A percentile compares a stretch with the other conserved stretches of the same genome.
These are phyloP conservation scores for Ogataea pignaliae DNA, from an alignment of 805 yeast species.

Conservation along the genomic window DNA sequence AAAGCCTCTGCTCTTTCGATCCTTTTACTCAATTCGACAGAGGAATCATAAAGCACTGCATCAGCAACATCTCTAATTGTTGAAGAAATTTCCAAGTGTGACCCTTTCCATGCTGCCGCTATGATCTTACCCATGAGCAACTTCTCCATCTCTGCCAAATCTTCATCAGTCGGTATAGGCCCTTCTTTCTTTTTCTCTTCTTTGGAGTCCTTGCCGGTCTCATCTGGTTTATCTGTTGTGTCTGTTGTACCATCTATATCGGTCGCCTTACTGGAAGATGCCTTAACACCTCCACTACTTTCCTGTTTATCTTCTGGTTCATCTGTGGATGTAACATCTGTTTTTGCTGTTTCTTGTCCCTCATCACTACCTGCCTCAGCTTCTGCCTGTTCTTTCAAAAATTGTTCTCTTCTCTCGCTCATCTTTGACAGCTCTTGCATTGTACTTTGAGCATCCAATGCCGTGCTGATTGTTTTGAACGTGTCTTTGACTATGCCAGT, in stretches of 20 bases:
- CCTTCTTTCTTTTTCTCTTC: constrained; percentile 20
- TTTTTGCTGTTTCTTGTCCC: background rate
- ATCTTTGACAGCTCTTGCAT: constrained; percentile 71
- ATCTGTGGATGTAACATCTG: background rate
- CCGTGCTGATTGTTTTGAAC: constrained; percentile 74
- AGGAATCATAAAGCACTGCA: constrained; percentile 64
- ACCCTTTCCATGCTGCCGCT: constrained; percentile 94
- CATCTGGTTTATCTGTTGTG: constrained; percentile 1
- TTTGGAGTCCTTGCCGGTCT: constrained; percentile 20
- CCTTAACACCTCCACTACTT: too few relatives aligned
- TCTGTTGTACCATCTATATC: background rate
- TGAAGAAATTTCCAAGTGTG: constrained; percentile 78
- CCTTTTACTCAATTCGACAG: constrained; percentile 56
- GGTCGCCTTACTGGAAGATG: too few relatives aligned
- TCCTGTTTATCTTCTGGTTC: constrained; percentile 1
- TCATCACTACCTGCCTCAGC: constrained; percentile 18
- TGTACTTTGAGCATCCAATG: constrained; percentile 80
- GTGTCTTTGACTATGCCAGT: constrained; percentile 82
- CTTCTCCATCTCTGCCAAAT: constrained; percentile 71
- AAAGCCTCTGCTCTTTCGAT: constrained; percentile 76
- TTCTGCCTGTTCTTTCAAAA: constrained; percentile 26
- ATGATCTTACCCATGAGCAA: constrained; percentile 81
- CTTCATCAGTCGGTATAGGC: constrained; percentile 47
- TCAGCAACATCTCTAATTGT: constrained; percentile 82
- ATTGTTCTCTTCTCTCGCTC: constrained; percentile 45